phyloP scores from a whole-genome alignment of 176 grass and related monocot species.

The Metroxylon sagu region DNA sequence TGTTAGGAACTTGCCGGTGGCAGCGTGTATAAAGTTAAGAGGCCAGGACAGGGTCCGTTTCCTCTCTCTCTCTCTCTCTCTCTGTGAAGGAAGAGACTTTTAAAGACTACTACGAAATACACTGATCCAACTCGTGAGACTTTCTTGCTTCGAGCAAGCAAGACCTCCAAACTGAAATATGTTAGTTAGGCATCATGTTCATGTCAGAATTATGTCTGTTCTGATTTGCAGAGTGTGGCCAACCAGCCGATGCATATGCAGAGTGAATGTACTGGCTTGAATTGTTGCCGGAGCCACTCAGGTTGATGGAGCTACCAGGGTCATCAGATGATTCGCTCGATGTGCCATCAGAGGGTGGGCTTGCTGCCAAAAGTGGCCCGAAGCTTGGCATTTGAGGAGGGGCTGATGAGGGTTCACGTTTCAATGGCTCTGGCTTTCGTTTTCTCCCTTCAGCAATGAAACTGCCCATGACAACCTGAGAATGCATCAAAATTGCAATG shows the following conservation, averaged over 20 bases:
- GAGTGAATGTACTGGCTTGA: conserved; percentile 55
- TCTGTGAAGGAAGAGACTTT: no score
- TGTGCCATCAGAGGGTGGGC: conserved; percentile 60
- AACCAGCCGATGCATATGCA: conserved; percentile 44
- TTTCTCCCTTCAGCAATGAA: conserved; percentile 95
- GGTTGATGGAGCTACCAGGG: conserved; percentile 63
- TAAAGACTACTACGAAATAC: no score
- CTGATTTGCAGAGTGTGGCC: conserved; percentile 62
- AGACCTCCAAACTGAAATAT: no score
- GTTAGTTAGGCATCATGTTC: conserved; percentile 81
- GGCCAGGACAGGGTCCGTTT: no score
- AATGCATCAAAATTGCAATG: not conserved
- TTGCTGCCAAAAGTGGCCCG: conserved; percentile 41
- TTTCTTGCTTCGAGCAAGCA: no score
- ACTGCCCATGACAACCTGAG: conserved; percentile 86
- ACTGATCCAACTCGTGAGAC: no score
- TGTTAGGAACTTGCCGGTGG: no score
- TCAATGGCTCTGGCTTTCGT: conserved; percentile 53
- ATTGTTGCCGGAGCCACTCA: conserved; percentile 43
- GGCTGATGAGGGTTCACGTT: conserved; percentile 46
- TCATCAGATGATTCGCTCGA: conserved; percentile 64
- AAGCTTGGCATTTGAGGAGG: conserved; percentile 58
- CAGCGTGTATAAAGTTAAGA: no score
- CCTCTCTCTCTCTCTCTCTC: no score
- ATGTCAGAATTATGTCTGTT: conserved; percentile 76